Evolutionary conservation across 257 asterid genomes (phyloP).

Genomic region (Solanum piurae): DNA sequence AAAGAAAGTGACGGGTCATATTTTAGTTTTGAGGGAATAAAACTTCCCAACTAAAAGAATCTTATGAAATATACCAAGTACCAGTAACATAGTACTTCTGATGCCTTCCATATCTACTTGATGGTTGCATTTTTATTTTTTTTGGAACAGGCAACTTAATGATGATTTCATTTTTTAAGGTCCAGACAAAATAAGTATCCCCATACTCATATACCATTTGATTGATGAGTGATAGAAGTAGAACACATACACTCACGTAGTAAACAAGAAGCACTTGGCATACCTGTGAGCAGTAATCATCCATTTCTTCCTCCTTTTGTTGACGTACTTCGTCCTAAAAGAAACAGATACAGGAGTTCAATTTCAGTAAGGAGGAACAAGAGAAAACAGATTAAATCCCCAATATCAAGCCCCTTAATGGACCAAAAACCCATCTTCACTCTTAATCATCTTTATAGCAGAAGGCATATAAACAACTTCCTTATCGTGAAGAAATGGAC

Average conservation of each 20-base stretch:
- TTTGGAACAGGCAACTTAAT: not conserved
- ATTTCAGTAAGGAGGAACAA: not conserved
- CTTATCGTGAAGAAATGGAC: not conserved
- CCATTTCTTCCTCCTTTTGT: slow-evolving; percentile 89
- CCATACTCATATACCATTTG: not conserved
- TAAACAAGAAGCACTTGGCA: slow-evolving; percentile 4
- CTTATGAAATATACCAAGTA: not conserved
- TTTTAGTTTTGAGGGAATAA: not conserved
- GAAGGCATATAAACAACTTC: not conserved
- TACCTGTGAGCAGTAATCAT: slow-evolving; percentile 98
- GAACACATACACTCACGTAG: not conserved
- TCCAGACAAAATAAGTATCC: not conserved
- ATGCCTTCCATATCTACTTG: not conserved
- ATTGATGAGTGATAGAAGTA: not conserved
- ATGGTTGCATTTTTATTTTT: too few species aligned
- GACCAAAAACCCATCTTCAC: not conserved
- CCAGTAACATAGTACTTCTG: not conserved
- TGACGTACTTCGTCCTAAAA: slow-evolving; percentile 89
- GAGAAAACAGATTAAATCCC: not conserved
- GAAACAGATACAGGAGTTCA: not conserved
- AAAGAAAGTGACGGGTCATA: not conserved
- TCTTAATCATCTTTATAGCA: not conserved
- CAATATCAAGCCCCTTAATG: not conserved
- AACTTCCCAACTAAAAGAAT: not conserved
- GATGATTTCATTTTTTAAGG: not conserved